Conservation (phyloP, 768 basidiomycete species). For the Termitomyces eurrhizus region DNA sequence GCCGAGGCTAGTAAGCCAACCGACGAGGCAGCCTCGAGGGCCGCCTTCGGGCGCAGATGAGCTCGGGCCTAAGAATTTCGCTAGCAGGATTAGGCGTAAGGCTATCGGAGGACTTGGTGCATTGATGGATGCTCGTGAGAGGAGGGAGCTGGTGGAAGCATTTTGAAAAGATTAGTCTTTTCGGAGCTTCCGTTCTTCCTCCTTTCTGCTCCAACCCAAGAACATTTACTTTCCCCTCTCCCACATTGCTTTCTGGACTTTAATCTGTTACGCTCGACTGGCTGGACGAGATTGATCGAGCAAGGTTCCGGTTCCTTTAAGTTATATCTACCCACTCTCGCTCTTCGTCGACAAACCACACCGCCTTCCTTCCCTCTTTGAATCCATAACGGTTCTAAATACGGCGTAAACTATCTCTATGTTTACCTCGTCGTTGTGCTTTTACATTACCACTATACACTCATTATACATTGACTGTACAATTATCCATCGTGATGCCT, state of each 20-base stretch:
- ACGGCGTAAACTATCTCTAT: constrained; percentile 11
- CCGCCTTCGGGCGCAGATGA: constrained; percentile 86
- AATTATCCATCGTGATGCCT: constrained; percentile 2
- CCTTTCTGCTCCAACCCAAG: constrained; percentile 12
- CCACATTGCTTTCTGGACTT: constrained; percentile 10
- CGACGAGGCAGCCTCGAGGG: constrained; percentile 82
- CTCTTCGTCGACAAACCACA: constrained; percentile 5
- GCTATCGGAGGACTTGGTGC: constrained; percentile 78
- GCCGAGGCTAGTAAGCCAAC: constrained; percentile 65
- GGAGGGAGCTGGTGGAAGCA: constrained; percentile 69
- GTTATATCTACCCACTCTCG: constrained; percentile 13
- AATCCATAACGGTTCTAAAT: constrained; percentile 10
- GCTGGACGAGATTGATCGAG: constrained; percentile 18
- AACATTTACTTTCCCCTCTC: background rate
- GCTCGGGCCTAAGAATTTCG: constrained; percentile 86
- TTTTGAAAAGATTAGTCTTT: constrained; percentile 38
- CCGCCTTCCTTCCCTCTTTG: constrained; percentile 5
- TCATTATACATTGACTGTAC: constrained; percentile 15
- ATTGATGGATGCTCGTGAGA: constrained; percentile 79
- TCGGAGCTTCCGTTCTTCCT: constrained; percentile 16
- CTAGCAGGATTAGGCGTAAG: constrained; percentile 77
- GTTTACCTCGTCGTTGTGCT: constrained; percentile 18
- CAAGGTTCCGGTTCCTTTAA: constrained; percentile 11
- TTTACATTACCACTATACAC: constrained; percentile 19
- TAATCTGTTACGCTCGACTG: constrained; percentile 13